Conservation (phyloP, 345 rosid genomes). For the Eucalyptus tenuipes region DNA sequence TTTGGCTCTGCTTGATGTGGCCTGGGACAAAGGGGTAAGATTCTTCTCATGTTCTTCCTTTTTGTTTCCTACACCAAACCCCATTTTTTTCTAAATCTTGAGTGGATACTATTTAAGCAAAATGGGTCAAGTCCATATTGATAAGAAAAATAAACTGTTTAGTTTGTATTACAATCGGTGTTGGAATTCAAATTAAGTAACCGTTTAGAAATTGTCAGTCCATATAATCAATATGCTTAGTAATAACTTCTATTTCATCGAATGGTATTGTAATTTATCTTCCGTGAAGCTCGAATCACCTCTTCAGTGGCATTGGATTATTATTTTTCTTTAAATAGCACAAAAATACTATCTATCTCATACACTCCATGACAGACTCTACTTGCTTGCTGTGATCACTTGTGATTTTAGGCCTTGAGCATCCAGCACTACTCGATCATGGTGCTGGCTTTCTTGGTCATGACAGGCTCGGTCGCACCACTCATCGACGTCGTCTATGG, state of each 20-base stretch:
- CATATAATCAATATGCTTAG: neutral
- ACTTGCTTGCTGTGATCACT: neutral
- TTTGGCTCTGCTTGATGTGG: constrained; percentile 19
- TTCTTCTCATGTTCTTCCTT: neutral
- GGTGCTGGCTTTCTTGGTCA: constrained; percentile 26
- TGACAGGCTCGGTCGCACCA: constrained; percentile 3
- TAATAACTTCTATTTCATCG: neutral
- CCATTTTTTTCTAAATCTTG: neutral
- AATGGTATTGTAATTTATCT: neutral
- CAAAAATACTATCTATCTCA: too few relatives aligned
- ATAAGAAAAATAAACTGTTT: neutral
- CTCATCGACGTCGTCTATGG: constrained; percentile 16
- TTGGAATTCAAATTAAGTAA: neutral
- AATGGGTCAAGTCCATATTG: neutral
- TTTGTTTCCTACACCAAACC: neutral
- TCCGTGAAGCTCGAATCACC: neutral
- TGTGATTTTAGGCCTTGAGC: constrained; percentile 14
- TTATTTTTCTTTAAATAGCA: too few relatives aligned
- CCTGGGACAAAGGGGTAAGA: constrained; percentile 12
- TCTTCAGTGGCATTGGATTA: neutral
- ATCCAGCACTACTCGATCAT: constrained; percentile 24
- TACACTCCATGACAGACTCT: too few relatives aligned
- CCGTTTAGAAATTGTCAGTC: neutral
- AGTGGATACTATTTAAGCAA: neutral
- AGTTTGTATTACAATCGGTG: neutral